Evolutionary conservation across 2,329 filamentous ascomycete species (phyloP), one percentile per base, ranked within the genome.

Genomic region (Eutypa lata): DNA sequence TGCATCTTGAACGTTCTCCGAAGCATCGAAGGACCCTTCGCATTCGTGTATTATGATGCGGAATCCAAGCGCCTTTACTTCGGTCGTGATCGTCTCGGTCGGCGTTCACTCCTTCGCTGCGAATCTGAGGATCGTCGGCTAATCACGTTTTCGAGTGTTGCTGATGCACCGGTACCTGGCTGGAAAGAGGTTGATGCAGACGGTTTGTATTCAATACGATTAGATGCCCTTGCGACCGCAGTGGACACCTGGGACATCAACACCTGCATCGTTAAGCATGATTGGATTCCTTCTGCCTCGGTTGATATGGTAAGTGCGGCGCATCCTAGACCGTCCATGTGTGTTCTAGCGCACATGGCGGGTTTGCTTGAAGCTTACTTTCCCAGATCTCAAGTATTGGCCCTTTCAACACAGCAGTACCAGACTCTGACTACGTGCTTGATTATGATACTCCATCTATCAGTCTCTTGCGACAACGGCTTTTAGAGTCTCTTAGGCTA

Each of bases 141-240:
- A 38, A 67, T 94, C 38, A 76, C 79, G 10, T 72, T 96, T 26
- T 89, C 86, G 55, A 96, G 91, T 68, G 73, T 93, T 51, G 81
- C 86, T 10, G 85, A 86, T 61, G 73, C 62, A 60, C 72, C 61
- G 31, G 71, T 59, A 51, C 68, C 62, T 59, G 74, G 71, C 28
- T 97, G 92, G 86, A 67, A 76, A 38, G 94, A 99, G 73, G 87
- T 97, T 13, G 86, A 91, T 64, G 90, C 92, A 14, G 84, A 94
- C 68, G 91, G 90, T 7, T 80, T 97, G 50, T 91, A 94, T 70
- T 78, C 81, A 47, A 64, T 93, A 52, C 76, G 86, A 51, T 68
- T 93, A 16, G 65, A 65, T 22, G 59, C 53, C 11, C 50, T 52
- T 18, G 24, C 52, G 35, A 24, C 11, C 11, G 50, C 38, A 19